phyloP scores from a whole-genome alignment of 176 grass and related monocot genomes.

The Zoysia pacifica region DNA sequence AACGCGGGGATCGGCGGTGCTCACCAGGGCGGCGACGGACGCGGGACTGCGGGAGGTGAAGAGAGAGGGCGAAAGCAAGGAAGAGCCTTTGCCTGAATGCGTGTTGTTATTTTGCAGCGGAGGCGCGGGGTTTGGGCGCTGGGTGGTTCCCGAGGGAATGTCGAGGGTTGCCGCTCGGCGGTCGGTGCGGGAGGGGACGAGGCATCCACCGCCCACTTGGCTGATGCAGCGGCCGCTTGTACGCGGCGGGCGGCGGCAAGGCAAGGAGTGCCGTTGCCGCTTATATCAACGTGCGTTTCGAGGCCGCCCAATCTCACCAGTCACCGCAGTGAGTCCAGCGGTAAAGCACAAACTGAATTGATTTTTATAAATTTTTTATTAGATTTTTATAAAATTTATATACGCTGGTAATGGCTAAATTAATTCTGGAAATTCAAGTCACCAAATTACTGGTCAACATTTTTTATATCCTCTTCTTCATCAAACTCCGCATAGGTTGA shows the following conservation, averaged over 20 bases:
- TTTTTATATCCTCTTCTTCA: too few species aligned
- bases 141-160: slow-evolving; percentile 16
- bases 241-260: not conserved
- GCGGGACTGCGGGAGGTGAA: slow-evolving; percentile 18
- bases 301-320: not conserved
- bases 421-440: too few species aligned
- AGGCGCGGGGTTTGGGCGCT: not conserved
- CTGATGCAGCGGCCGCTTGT: slow-evolving; percentile 14
- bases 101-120: not conserved
- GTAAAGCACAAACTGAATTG: not conserved
- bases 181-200: slow-evolving; percentile 18
- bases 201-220: slow-evolving; percentile 7
- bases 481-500: too few species aligned
- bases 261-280: slow-evolving; percentile 9
- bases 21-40: slow-evolving; percentile 35
- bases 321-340: slow-evolving; percentile 1
- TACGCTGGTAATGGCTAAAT: too few species aligned
- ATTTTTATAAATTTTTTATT: too few species aligned
- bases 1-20: not conserved
- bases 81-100: not conserved
- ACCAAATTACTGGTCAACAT: too few species aligned
- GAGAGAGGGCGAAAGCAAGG: not conserved
- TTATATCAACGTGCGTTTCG: slow-evolving; percentile 28
- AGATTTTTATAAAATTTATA: too few species aligned
- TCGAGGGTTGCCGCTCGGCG: slow-evolving; percentile 3